These are phyloP conservation scores for Olyra latifolia DNA, from an alignment of 176 grass and related monocot species.

Conservation along the genomic window DNA sequence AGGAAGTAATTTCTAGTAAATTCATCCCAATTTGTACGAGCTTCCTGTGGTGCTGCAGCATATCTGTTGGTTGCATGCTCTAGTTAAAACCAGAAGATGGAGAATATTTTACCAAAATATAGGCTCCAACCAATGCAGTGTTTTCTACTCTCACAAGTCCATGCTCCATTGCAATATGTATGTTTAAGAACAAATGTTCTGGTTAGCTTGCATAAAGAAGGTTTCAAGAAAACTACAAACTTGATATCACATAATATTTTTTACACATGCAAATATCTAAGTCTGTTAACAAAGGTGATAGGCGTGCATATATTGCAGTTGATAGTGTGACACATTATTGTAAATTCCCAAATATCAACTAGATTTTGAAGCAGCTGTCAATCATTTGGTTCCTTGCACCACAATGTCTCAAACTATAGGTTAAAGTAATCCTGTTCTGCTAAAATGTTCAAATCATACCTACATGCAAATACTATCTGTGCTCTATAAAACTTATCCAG, in stretches of 20 bases:
- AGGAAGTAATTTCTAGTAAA: constrained; percentile 95
- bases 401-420: constrained; percentile 7
- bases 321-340: not conserved
- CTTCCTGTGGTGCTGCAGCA: constrained; percentile 85
- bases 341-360: constrained; percentile 11
- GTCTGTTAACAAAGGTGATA: not conserved
- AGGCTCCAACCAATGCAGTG: not conserved
- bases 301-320: not conserved
- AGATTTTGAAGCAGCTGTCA: not conserved
- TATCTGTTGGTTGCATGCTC: constrained; percentile 67
- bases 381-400: not conserved
- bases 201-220: not conserved
- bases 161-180: not conserved
- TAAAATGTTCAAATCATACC: not conserved
- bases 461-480: constrained; percentile 20
- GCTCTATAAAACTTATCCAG: not conserved
- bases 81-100: constrained; percentile 19
- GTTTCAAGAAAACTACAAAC: not conserved
- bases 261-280: not conserved
- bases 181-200: not conserved
- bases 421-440: not conserved
- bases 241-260: not conserved
- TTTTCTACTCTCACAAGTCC: not conserved
- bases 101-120: constrained; percentile 10
- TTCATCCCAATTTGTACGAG: constrained; percentile 74